A percentile compares a stretch with the other conserved stretches of the same genome.
phyloP scores from a whole-genome alignment of 352 stramenopile genomes.

The Elongisporangium anandrum region DNA sequence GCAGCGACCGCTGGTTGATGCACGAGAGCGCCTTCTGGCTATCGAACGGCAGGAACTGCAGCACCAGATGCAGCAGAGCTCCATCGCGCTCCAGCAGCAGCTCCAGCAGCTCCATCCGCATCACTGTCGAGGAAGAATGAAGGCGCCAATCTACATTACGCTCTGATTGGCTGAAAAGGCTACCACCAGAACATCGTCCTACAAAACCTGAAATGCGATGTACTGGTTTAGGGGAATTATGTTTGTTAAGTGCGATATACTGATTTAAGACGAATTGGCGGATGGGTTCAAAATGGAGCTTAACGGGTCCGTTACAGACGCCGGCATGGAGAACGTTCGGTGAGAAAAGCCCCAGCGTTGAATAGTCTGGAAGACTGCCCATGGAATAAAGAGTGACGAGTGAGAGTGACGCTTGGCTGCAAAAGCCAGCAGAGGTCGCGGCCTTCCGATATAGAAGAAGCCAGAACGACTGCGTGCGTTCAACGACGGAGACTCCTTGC shows the following conservation, averaged over 20 bases:
- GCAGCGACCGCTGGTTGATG: conserved; percentile 19
- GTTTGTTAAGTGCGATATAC: background rate
- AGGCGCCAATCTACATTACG: background rate
- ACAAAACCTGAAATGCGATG: background rate
- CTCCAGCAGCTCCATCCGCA: conserved; percentile 16
- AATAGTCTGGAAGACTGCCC: no score
- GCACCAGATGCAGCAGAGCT: conserved; percentile 33
- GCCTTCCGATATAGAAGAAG: background rate
- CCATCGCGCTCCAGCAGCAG: conserved; percentile 37
- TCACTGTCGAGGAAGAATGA: background rate
- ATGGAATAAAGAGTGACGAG: no score
- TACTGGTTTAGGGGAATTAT: background rate
- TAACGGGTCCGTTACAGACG: no score
- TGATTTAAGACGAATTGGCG: background rate
- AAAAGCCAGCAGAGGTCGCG: no score
- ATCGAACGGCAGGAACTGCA: conserved; percentile 31
- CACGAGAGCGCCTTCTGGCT: conserved; percentile 34
- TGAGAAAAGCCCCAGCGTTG: no score
- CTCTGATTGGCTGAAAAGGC: conserved; percentile 1
- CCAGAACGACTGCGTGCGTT: conserved; percentile 2
- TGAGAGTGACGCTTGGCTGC: no score
- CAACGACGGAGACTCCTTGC: conserved; percentile 1
- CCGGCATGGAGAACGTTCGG: no score
- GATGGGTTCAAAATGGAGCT: no score
- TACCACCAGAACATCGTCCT: background rate